Base-by-base conservation (phyloP, 768 basidiomycete genomes). In the Antrodiella citrinella region DNA sequence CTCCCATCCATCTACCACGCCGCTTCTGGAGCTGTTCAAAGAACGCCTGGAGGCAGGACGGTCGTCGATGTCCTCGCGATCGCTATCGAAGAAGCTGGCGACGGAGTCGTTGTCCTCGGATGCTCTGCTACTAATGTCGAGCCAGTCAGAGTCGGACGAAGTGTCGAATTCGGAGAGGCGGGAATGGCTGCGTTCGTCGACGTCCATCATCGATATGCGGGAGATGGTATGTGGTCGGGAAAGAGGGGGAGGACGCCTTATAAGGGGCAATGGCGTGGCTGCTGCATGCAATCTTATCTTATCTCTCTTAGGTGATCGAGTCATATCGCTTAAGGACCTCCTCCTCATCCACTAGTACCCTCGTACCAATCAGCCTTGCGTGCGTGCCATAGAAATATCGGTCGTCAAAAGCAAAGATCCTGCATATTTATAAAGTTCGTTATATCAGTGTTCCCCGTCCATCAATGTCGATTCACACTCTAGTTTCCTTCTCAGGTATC, bases 71-170 rank as follows among this genome's bases (percentile, higher is more conserved):
- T 76, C 76, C 59, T 81, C 81, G 64, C 68, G 80, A 73, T 84
- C 82, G 61, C 76, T 79, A 62, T 74, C 79, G 54, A 72, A 69
- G 55, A 80, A 80, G 56, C 70, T 76, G 20, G 49, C 54, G 62
- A 81, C 66, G 49, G 84, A 86, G 60, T 84, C 83, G 64, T 78
- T 80, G 67, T 82, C 80, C 60, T 84, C 84, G 26, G 84, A 85
- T 49, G 80, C 80, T 57, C 77, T 78, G 63, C 76, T 79, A 60
- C 80, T 82, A 57, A 90, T 75, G 59, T 89, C 86, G 60, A 86
- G 82, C 87, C 87, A 90, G 66, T 90, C 87, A 24, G 84, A 86
- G 69, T 90, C 87, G 35, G 86, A 89, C 54, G 79, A 65, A 54
- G 66, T 77, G 62, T 84, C 85, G 56, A 74, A 62, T 63, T 87